Base-by-base conservation (phyloP, 2,329 filamentous ascomycete species). In the Dendrostoma leiphaemia region DNA sequence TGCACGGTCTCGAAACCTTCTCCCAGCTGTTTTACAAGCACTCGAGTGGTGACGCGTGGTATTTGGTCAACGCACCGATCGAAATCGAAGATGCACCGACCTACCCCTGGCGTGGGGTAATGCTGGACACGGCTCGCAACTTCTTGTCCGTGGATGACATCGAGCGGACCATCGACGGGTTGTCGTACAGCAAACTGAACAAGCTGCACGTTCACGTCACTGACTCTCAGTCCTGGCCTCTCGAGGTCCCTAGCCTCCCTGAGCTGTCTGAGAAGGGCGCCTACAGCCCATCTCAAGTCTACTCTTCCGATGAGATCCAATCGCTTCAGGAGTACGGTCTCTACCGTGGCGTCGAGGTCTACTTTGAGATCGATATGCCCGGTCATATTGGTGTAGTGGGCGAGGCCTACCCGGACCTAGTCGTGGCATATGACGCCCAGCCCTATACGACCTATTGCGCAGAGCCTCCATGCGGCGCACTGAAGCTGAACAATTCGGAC, bases 221-320 rank as follows among this genome's bases (percentile, higher is more conserved):
- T 4, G 90, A 95, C 69, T 85, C 87, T 15, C 90, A 95, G 69
- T 89, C 89, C 4, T 95, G 90, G 88, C 91, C 91, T 0, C 75
- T 96, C 23, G 89, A 91, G 61, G 86, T 96, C 47, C 88, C 89
- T 1, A 71, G 87, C 2, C 71, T 96, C 58, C 88, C 91, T 3
- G 80, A 86, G 55, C 76, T 96, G 2, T 79, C 90, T 3, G 70
- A 77, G 49, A 86, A 90, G 67, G 91, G 90, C 32, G 86, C 90
- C 1, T 95, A 95, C 65, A 77, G 78, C 23, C 74, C 78, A 17
- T 81, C 81, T 43, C 75, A 89, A 48, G 81, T 83, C 0, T 96
- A 94, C 73, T 83, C 80, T 1, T 78, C 85, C 0, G 69, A 73
- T 2, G 85, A 91, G 58, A 74, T 96, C 28, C 69, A 76, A 23